Evolutionary conservation across 805 yeast species (phyloP), one percentile per base, ranked within the genome.

Genomic region (Starmerella roubikii): DNA sequence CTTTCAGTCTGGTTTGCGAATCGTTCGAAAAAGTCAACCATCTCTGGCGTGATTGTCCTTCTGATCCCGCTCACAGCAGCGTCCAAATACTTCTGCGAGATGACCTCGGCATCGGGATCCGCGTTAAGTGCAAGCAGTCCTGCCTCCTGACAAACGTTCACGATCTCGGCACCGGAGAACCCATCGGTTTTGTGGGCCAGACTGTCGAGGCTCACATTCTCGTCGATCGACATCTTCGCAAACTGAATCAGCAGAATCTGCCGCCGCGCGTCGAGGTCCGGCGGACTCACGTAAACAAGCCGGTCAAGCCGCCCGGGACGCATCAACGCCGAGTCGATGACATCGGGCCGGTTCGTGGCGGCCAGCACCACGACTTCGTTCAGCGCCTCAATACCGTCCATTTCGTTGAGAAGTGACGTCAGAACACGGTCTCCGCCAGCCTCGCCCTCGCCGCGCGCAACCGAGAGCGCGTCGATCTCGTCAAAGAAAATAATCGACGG

Each of bases 251-350:
- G 61, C 42, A 91, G 58, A 17, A 91, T 88, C 54, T 83, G 85
- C 33, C 72, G 56, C 40, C 97, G 68, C 0, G 96, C 95, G 2
- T 68, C 75, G 37, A 52, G 59, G 54, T 86, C 94, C 0, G 98
- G 98, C 2, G 97, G 97, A 0, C 80, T 72, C 9, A 91, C 97
- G 54, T 83, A 91, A 24, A 91, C 74, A 49, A 88, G 88, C 51
- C 97, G 71, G 55, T 91, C 98, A 47, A 91, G 65, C 56, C 99
- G 71, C 0, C 99, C 99, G 0, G 99, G 98, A 53, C 99, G 73
- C 54, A 91, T 64, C 40, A 91, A 64, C 0, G 98, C 98, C 0
- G 94, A 71, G 54, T 91, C 98, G 32, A 91, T 84, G 20, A 80
- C 79, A 34, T 84, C 85, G 0, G 99, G 99, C 52, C 94, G 68